Conservation (phyloP, 139 green algal species). For the Tetradesmus lagerheimii region DNA sequence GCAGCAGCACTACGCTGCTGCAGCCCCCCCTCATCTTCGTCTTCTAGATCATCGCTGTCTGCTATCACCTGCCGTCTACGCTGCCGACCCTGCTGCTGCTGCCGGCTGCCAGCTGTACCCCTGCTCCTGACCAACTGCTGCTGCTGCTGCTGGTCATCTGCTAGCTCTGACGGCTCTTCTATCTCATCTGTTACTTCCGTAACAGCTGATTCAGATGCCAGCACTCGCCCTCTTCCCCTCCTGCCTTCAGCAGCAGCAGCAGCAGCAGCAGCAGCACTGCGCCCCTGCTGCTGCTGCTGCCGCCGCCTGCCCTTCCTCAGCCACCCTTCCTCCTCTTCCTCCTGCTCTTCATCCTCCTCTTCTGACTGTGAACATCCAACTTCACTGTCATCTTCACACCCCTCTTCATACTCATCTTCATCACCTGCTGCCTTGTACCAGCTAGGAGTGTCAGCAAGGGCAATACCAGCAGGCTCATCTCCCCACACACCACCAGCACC, state of each 20-base stretch:
- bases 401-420: constrained; percentile 30
- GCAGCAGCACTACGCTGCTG: background rate
- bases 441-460: constrained; percentile 29
- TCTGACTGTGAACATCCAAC: constrained; percentile 8
- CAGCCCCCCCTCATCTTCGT: background rate
- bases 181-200: constrained; percentile 38
- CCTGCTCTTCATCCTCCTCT: constrained; percentile 24
- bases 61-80: background rate
- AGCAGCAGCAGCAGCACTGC: background rate
- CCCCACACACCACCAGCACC: background rate
- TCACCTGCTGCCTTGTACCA: background rate
- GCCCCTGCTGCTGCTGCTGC: constrained; percentile 14
- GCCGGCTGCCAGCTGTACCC: background rate
- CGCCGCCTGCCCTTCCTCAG: background rate
- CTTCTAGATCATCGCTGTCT: background rate
- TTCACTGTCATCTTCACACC: background rate
- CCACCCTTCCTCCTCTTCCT: background rate
- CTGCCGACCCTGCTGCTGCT: background rate
- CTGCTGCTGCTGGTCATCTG: background rate
- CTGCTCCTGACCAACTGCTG: constrained; percentile 60
- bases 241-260: background rate
- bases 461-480: background rate
- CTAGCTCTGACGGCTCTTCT: background rate
- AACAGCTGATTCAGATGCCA: constrained; percentile 62
- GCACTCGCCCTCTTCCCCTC: background rate